Percentiles rank a stretch among this genome's conserved stretches.
Evolutionary conservation across 2,329 filamentous ascomycete species (phyloP).

Genomic region (Elsinoe batatas): DNA sequence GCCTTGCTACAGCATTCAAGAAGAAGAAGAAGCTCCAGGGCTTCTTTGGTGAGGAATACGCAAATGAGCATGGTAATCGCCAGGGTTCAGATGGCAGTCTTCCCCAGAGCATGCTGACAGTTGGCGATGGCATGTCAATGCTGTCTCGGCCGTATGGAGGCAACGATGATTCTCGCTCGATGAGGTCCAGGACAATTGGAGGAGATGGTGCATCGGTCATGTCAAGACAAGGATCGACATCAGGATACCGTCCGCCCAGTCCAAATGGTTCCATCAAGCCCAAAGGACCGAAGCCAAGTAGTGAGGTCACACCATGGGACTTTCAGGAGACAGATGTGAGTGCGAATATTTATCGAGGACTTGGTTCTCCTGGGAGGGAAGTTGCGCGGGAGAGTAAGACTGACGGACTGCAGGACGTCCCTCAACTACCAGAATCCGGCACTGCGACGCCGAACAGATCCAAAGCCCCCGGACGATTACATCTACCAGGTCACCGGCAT

Average conservation of each 20-base stretch:
- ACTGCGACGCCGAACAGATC: constrained; percentile 11
- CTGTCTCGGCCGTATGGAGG: not conserved
- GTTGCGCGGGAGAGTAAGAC: not conserved
- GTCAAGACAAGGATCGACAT: constrained; percentile 10
- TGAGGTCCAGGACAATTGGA: constrained; percentile 1
- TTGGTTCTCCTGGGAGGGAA: not conserved
- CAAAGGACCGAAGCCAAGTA: constrained; percentile 32
- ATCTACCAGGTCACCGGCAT: constrained; percentile 58
- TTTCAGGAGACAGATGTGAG: constrained; percentile 52
- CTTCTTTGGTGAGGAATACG: constrained; percentile 85
- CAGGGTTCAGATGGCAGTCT: constrained; percentile 12
- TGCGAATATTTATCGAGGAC: not conserved
- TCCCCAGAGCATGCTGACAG: constrained; percentile 37
- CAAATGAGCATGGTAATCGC: constrained; percentile 38
- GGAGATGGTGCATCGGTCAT: constrained; percentile 50
- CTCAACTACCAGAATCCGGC: constrained; percentile 22
- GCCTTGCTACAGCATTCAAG: constrained; percentile 43
- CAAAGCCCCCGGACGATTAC: constrained; percentile 45
- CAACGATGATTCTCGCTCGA: not conserved
- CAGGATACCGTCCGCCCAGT: constrained; percentile 6
- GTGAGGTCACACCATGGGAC: constrained; percentile 94
- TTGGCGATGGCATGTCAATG: constrained; percentile 11
- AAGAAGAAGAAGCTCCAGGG: constrained; percentile 85
- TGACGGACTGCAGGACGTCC: constrained; percentile 17
- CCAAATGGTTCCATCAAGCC: constrained; percentile 10